Conservation (phyloP, 768 basidiomycete species). For the Agaricus bisporus region DNA sequence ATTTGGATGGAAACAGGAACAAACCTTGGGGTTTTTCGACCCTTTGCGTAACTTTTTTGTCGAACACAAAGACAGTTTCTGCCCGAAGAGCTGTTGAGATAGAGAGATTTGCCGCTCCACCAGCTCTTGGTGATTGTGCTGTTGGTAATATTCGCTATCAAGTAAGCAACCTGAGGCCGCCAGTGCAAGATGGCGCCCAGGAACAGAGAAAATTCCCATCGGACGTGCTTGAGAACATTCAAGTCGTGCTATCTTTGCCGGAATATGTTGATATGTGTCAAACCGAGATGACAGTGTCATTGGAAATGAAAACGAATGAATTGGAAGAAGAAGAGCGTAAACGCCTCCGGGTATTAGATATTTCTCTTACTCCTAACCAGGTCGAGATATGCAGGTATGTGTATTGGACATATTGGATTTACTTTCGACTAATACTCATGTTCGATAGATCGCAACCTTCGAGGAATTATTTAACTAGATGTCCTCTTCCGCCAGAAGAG, state of each 20-base stretch:
- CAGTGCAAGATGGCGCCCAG: slow-evolving; percentile 14
- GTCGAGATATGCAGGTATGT: slow-evolving; percentile 61
- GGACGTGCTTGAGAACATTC: slow-evolving; percentile 54
- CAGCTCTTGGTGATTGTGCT: slow-evolving; percentile 25
- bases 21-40: slow-evolving; percentile 40
- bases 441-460: slow-evolving; percentile 34
- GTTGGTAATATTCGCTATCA: slow-evolving; percentile 35
- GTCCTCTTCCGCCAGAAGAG: slow-evolving; percentile 48
- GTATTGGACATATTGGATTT: neutral
- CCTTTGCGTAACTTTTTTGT: slow-evolving; percentile 52
- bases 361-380: slow-evolving; percentile 56
- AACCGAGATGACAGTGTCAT: slow-evolving; percentile 42
- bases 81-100: slow-evolving; percentile 41
- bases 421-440: neutral
- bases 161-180: slow-evolving; percentile 29
- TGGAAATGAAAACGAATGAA: slow-evolving; percentile 56
- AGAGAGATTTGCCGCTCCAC: slow-evolving; percentile 46
- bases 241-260: slow-evolving; percentile 61
- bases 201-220: slow-evolving; percentile 34
- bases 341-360: slow-evolving; percentile 48
- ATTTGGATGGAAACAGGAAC: slow-evolving; percentile 34
- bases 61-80: slow-evolving; percentile 33
- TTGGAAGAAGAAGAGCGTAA: slow-evolving; percentile 43
- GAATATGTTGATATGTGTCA: slow-evolving; percentile 42
- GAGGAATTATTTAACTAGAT: slow-evolving; percentile 34